Evolutionary conservation across 768 basidiomycete species (phyloP), one percentile per base, ranked within the genome.

Genomic region (Neoboletus subvelutipes): DNA sequence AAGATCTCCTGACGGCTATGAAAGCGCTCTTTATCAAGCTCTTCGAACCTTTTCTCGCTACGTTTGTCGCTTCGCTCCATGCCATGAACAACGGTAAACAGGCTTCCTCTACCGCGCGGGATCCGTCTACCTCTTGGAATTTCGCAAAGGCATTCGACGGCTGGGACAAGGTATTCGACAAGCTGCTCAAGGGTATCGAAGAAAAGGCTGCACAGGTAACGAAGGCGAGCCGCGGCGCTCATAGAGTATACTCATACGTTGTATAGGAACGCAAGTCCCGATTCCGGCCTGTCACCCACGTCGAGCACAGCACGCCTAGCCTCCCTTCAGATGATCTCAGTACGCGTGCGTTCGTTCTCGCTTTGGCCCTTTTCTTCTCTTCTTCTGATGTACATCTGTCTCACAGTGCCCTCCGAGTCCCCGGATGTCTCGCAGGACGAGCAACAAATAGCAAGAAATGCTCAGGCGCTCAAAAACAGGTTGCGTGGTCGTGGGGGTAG

Each of bases 371-470:
- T 9, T 13, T 2, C 7, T 2, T 31, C 15, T 11, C 5, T n/a
- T 1, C 17, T 20, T 22, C 13, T 52, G 22, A 56, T 37, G 7
- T 9, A 20, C 26, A 17, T 31, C 7, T 37, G 5, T 36, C 17
- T 40, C 7, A 7, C 55, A 85, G 81, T 75, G 45, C 83, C 82
- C 1, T 75, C 79, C 3, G 75, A 80, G 59, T 74, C 80, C 9
- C 65, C 78, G 22, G 83, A 85, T 41, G 70, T 75, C 3, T 76
- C 83, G 2, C 80, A 82, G 41, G 92, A 94, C 59, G 93, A 92
- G 56, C 89, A 96, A 67, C 86, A 94, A 64, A 98, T 98, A 59
- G 86, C 95, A 4, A 81, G 91, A 62, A 97, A 95, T 67, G 90
- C 97, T 1, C 88, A 94, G 63, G 92, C 91, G 0, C 78, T 99